Evolutionary conservation across 805 yeast genomes (phyloP).

Genomic region (Candida orba): DNA sequence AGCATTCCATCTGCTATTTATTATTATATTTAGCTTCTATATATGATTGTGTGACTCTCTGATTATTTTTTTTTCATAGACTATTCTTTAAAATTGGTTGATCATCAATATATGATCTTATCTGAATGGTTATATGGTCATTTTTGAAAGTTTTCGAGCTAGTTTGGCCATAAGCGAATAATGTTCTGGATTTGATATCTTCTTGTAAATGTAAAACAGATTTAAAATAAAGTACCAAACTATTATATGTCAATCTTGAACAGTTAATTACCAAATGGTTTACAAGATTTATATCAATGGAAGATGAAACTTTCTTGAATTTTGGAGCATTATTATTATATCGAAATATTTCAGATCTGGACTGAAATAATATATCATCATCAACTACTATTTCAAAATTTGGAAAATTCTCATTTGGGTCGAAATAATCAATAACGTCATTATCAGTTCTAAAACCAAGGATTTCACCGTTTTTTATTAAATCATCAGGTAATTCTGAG

Average conservation of each 20-base stretch:
- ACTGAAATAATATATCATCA: background rate
- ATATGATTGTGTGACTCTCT: no score
- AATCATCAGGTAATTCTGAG: background rate
- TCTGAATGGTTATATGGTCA: background rate
- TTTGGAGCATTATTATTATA: background rate
- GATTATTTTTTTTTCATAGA: no score
- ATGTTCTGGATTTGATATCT: background rate
- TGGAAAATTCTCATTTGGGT: background rate
- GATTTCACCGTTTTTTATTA: background rate
- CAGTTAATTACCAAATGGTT: constrained; percentile 1
- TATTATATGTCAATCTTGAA: constrained; percentile 5
- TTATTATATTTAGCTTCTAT: no score
- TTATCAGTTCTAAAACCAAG: background rate
- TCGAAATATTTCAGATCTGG: background rate
- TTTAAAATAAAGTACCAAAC: constrained; percentile 1
- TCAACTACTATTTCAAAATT: background rate
- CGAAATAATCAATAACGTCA: background rate
- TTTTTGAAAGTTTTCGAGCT: constrained; percentile 1
- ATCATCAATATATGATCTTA: background rate
- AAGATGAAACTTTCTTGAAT: background rate
- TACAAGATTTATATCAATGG: background rate
- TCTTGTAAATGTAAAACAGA: constrained; percentile 2
- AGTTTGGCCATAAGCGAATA: background rate
- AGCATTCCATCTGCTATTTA: no score
- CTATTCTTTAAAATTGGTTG: no score